Conservation (phyloP, 2,329 filamentous ascomycete genomes). For the Aspergillus spinulosporus region DNA sequence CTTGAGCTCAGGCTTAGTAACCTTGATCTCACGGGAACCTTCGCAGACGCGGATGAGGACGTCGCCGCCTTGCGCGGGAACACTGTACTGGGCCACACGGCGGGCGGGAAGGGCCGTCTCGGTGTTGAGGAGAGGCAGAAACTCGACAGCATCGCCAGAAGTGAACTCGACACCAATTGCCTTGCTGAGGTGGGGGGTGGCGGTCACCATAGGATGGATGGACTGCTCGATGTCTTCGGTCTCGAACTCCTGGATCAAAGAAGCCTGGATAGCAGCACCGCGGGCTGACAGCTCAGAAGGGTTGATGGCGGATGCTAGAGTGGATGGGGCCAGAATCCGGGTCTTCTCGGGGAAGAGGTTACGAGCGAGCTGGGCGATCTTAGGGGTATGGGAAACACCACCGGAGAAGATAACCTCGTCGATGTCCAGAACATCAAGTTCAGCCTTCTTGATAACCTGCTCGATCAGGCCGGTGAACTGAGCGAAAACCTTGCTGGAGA, state of each 20-base stretch:
- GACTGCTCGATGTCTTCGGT: conserved; percentile 91
- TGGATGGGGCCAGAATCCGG: conserved; percentile 77
- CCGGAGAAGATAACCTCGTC: conserved; percentile 87
- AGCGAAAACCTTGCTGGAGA: conserved; percentile 81
- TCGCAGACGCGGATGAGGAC: conserved; percentile 87
- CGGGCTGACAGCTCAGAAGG: conserved; percentile 86
- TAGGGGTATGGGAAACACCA: conserved; percentile 89
- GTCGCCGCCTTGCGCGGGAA: conserved; percentile 78
- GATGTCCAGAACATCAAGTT: conserved; percentile 86
- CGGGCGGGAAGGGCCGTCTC: conserved; percentile 90
- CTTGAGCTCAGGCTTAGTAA: conserved; percentile 83
- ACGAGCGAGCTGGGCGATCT: conserved; percentile 79
- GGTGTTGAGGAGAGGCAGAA: conserved; percentile 76
- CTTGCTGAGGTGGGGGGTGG: conserved; percentile 83
- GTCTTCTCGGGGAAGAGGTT: conserved; percentile 80
- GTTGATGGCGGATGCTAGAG: conserved; percentile 76
- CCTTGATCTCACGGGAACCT: conserved; percentile 86
- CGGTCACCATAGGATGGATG: conserved; percentile 91
- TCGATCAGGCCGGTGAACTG: conserved; percentile 85
- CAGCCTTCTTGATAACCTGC: conserved; percentile 85
- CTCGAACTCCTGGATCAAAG: conserved; percentile 91
- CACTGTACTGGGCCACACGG: conserved; percentile 74
- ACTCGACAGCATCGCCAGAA: conserved; percentile 63
- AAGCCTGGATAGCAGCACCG: conserved; percentile 93
- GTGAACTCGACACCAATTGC: conserved; percentile 82